Conservation (phyloP, 2,329 filamentous ascomycete genomes). For the Xylaria sp. region DNA sequence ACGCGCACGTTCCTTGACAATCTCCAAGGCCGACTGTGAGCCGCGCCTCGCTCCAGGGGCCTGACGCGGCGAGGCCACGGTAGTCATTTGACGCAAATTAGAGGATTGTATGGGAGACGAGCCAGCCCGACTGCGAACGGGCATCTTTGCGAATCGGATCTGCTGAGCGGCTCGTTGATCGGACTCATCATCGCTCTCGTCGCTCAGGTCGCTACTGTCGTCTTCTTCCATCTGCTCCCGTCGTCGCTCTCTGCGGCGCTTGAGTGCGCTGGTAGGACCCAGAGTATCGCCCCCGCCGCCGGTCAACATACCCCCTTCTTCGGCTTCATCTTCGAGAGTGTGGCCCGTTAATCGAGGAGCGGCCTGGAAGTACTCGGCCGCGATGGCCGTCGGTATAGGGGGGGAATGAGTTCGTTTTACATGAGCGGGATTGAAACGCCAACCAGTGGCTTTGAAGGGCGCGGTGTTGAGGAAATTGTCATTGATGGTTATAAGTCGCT, state of each 20-base stretch:
- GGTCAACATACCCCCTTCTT: slow-evolving; percentile 78
- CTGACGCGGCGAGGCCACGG: slow-evolving; percentile 60
- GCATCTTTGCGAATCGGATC: slow-evolving; percentile 97
- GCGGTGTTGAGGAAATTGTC: slow-evolving; percentile 81
- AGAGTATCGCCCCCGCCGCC: slow-evolving; percentile 75
- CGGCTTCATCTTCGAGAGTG: slow-evolving; percentile 75
- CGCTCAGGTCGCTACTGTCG: slow-evolving; percentile 85
- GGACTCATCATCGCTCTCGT: slow-evolving; percentile 83
- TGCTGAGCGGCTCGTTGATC: slow-evolving; percentile 82
- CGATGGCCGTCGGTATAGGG: slow-evolving; percentile 83
- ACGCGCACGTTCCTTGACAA: slow-evolving; percentile 74
- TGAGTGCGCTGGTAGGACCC: slow-evolving; percentile 73
- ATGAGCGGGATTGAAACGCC: slow-evolving; percentile 78
- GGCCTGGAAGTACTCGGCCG: slow-evolving; percentile 83
- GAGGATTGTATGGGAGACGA: slow-evolving; percentile 85
- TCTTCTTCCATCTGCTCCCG: slow-evolving; percentile 84
- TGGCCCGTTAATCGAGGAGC: slow-evolving; percentile 71
- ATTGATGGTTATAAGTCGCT: slow-evolving; percentile 84
- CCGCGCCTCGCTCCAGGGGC: slow-evolving; percentile 66
- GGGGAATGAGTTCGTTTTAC: slow-evolving; percentile 87
- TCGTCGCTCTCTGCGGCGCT: slow-evolving; percentile 69
- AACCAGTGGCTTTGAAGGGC: slow-evolving; percentile 84
- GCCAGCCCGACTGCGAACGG: slow-evolving; percentile 83
- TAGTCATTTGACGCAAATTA: slow-evolving; percentile 66
- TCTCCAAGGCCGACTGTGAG: slow-evolving; percentile 77